These are phyloP conservation scores for Barnettozyma botsteinii DNA, from an alignment of 805 yeast species.

Conservation along the genomic window DNA sequence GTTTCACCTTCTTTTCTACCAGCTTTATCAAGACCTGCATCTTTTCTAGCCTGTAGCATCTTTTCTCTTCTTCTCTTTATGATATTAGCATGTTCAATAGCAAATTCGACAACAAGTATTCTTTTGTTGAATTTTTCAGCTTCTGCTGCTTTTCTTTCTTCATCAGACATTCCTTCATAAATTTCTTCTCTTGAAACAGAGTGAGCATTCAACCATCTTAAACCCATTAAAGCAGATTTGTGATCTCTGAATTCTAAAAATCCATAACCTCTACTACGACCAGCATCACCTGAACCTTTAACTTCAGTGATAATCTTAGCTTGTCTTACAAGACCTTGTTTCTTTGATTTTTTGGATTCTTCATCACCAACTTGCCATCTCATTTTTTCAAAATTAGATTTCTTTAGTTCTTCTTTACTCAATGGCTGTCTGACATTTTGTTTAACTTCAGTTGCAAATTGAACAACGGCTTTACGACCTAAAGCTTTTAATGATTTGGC, in stretches of 20 bases:
- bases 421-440: conserved; percentile 72
- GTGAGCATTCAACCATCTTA: conserved; percentile 95
- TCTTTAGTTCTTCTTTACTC: conserved; percentile 77
- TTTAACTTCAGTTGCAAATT: conserved; percentile 86
- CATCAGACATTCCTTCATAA: conserved; percentile 61
- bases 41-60: conserved; percentile 37
- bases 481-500: conserved; percentile 84
- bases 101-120: conserved; percentile 88
- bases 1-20: conserved; percentile 20
- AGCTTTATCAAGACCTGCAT: conserved; percentile 16
- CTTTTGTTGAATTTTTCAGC: conserved; percentile 52
- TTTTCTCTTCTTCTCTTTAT: conserved; percentile 83
- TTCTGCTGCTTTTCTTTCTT: conserved; percentile 52
- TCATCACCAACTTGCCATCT: conserved; percentile 35
- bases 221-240: conserved; percentile 87
- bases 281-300: conserved; percentile 79
- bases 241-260: conserved; percentile 92
- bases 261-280: conserved; percentile 96
- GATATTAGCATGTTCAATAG: conserved; percentile 91
- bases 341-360: conserved; percentile 57
- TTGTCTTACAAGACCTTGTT: conserved; percentile 88
- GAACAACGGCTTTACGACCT: conserved; percentile 91
- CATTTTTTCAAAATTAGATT: conserved; percentile 68
- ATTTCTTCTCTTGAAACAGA: conserved; percentile 70
- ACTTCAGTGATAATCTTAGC: conserved; percentile 91